A percentile compares a stretch with the other conserved stretches of the same genome.
phyloP scores from a whole-genome alignment of 73 alveolate species.

The Paramecium sexaurelia region DNA sequence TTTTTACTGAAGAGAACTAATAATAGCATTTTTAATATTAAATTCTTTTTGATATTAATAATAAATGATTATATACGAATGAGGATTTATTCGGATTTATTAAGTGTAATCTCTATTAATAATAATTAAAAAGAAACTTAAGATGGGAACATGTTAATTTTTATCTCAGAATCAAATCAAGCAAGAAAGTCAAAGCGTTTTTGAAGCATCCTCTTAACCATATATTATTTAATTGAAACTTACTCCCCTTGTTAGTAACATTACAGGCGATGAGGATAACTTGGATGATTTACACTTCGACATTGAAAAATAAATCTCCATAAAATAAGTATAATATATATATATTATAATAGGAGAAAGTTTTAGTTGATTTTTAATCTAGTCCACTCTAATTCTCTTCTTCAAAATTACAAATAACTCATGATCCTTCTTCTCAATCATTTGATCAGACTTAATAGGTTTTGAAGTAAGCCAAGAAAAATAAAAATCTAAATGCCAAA shows the following conservation, averaged over 20 bases:
- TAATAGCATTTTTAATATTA: not conserved
- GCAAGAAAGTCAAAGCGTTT: not conserved
- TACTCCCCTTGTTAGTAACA: not conserved
- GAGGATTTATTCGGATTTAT: not conserved
- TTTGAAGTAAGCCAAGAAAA: not conserved
- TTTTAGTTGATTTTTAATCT: not conserved
- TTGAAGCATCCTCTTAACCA: not conserved
- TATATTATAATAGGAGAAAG: not conserved
- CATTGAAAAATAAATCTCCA: not conserved
- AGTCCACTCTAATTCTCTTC: not conserved
- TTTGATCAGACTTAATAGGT: not conserved
- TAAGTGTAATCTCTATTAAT: not conserved
- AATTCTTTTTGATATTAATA: not conserved
- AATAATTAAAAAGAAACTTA: not conserved
- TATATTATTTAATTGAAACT: not conserved
- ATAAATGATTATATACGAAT: not conserved
- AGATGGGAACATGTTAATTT: not conserved
- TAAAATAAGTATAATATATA: not conserved
- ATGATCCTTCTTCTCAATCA: not conserved
- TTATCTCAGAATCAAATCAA: not conserved
- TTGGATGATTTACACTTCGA: not conserved
- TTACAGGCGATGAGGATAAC: not conserved
- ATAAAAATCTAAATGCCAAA: not conserved
- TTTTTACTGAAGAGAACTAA: not conserved
- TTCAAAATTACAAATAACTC: not conserved